A percentile compares a stretch with the other conserved stretches of the same genome.
Evolutionary conservation across 2,329 filamentous ascomycete species (phyloP).

Genomic region (Fusarium papillatum): DNA sequence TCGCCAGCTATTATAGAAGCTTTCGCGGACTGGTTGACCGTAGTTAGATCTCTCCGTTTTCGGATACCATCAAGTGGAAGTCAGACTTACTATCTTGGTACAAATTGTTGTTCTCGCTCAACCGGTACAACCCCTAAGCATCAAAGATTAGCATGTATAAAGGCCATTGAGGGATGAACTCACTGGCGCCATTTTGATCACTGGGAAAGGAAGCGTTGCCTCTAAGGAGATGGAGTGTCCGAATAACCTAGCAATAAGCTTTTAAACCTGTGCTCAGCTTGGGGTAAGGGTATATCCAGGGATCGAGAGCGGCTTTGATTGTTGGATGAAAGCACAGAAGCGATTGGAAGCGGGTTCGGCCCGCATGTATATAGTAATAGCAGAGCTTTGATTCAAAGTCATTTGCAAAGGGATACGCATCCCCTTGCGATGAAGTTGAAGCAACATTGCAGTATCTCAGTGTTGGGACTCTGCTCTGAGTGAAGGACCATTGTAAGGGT

Average conservation of each 20-base stretch:
- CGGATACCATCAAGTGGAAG: background rate
- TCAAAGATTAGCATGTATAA: accelerated
- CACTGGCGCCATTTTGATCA: background rate
- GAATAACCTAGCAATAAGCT: background rate
- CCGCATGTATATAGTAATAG: background rate
- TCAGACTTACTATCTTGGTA: background rate
- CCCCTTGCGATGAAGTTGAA: background rate
- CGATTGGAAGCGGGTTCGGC: background rate
- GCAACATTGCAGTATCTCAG: background rate
- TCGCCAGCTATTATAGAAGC: background rate
- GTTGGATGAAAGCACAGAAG: background rate
- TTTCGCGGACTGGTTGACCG: background rate
- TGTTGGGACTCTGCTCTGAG: background rate
- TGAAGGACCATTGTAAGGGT: background rate
- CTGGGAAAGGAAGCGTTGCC: background rate
- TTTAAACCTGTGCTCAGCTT: background rate
- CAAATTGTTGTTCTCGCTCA: background rate
- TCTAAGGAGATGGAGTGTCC: too few species aligned
- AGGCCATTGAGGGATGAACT: background rate
- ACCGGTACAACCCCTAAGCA: background rate
- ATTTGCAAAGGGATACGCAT: background rate
- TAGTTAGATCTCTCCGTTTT: background rate
- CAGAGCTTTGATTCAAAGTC: background rate
- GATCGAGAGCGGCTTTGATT: background rate
- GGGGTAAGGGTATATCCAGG: background rate